Percentiles rank a stretch among this genome's conserved stretches.
Conservation (phyloP, 495 filamentous ascomycete genomes). For the Aspergillus conjunctus region DNA sequence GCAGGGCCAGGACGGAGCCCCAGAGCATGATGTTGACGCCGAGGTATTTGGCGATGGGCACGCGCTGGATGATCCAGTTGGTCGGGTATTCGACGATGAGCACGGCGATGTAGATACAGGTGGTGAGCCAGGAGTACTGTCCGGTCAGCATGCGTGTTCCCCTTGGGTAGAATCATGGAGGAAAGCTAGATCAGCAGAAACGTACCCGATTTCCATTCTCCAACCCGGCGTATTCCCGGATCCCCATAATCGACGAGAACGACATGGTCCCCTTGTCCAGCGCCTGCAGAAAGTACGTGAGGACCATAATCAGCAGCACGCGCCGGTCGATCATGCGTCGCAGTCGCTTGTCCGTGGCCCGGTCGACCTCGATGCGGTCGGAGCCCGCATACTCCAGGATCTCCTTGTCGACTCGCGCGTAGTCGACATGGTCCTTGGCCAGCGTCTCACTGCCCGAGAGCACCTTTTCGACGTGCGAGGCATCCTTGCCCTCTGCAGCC, state of each 20-base stretch:
- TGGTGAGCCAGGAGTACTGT: slow-evolving; percentile 56
- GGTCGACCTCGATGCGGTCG: slow-evolving; percentile 52
- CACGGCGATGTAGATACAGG: slow-evolving; percentile 58
- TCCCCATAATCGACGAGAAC: slow-evolving; percentile 71
- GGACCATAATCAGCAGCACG: slow-evolving; percentile 53
- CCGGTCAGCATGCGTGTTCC: slow-evolving; percentile 5
- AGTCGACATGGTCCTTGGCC: slow-evolving; percentile 54
- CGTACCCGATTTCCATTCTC: slow-evolving; percentile 52
- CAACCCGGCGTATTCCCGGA: slow-evolving; percentile 56
- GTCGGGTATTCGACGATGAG: slow-evolving; percentile 59
- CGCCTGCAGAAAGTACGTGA: slow-evolving; percentile 69
- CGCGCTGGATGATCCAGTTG: slow-evolving; percentile 58
- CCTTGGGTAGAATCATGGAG: neutral
- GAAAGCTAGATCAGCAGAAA: neutral
- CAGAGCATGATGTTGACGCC: slow-evolving; percentile 63
- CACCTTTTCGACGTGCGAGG: slow-evolving; percentile 53
- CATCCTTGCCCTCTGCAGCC: slow-evolving; percentile 30
- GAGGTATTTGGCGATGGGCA: slow-evolving; percentile 65
- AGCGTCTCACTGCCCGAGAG: slow-evolving; percentile 39
- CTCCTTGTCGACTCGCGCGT: slow-evolving; percentile 61
- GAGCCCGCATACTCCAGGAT: slow-evolving; percentile 62
- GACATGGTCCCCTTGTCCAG: slow-evolving; percentile 72
- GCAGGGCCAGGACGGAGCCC: slow-evolving; percentile 58
- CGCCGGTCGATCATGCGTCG: slow-evolving; percentile 57
- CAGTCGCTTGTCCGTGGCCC: slow-evolving; percentile 54